phyloP scores from a whole-genome alignment of 2,329 filamentous ascomycete species.

The Drechslerella dactyloides region DNA sequence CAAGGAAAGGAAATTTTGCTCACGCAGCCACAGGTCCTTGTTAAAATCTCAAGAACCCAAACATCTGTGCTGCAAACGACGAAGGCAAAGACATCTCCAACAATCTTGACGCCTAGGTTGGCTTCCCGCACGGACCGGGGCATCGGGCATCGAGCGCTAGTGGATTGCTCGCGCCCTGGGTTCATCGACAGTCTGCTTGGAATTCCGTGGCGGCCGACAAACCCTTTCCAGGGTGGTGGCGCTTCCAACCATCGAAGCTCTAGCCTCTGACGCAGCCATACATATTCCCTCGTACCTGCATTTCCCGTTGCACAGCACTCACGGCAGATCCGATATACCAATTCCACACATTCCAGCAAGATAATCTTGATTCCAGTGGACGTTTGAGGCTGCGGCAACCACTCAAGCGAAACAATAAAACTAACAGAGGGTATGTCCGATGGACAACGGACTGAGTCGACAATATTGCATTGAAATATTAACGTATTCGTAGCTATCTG shows the following conservation, averaged over 20 bases:
- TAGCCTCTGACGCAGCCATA: background rate
- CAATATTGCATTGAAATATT: background rate
- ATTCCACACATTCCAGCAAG: slow-evolving; percentile 35
- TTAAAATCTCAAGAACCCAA: background rate
- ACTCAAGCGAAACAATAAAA: slow-evolving; percentile 9
- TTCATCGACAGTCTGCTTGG: slow-evolving; percentile 17
- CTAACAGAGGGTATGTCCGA: slow-evolving; percentile 13
- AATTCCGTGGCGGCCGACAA: slow-evolving; percentile 35
- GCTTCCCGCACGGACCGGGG: slow-evolving; percentile 38
- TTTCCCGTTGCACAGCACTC: slow-evolving; percentile 12
- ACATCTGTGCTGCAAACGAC: slow-evolving; percentile 28
- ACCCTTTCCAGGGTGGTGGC: slow-evolving; percentile 8
- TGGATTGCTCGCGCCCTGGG: slow-evolving; percentile 4
- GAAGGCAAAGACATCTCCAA: slow-evolving; percentile 25
- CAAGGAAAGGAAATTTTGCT: background rate
- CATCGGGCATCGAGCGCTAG: slow-evolving; percentile 27
- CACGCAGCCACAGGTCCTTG: background rate
- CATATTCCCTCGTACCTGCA: background rate
- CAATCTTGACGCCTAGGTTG: slow-evolving; percentile 16
- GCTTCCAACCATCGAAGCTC: background rate
- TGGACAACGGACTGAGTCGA: slow-evolving; percentile 25
- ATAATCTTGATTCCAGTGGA: slow-evolving; percentile 29
- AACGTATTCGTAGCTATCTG: background rate
- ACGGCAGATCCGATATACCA: slow-evolving; percentile 17
- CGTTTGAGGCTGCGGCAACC: slow-evolving; percentile 42